Evolutionary conservation across 2,329 filamentous ascomycete species (phyloP), one percentile per base, ranked within the genome.

Genomic region (Diaporthe citri): DNA sequence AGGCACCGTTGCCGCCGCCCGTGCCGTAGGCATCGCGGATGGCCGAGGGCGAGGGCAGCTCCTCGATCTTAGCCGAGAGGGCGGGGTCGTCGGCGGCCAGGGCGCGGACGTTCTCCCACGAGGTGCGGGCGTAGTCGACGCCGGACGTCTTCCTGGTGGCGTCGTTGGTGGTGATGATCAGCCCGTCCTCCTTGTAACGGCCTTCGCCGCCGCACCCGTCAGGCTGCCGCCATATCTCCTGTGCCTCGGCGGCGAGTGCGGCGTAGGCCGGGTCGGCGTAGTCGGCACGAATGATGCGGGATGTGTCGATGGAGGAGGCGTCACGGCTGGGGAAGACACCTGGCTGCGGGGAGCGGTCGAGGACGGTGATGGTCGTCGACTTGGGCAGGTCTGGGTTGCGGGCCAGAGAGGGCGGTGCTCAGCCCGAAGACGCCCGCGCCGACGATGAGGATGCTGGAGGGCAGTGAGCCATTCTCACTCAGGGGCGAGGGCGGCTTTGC

Each of bases 241-340:
- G 93, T 1, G 95, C 95, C 48, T 90, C 86, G 25, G 90, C 88
- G 28, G 93, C 95, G 60, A 98, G 90, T 22, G 87, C 85, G 8
- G 95, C 90, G 84, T 98, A 98, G 31, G 92, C 90, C 0, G 90
- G 86, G 80, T 96, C 92, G 7, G 94, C 92, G 81, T 98, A 98
- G 87, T 98, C 96, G 69, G 90, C 85, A 74, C 92, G 88, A 77
- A 93, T 87, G 78, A 93, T 92, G 78, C 91, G 89, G 20, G 90
- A 92, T 5, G 87, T 87, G 83, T 93, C 91, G 80, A 92, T 88
- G 77, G 89, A 91, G 69, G 90, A 88, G 74, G 88, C 87, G 79
- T 93, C 90, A 57, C 86, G 84, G 9, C 90, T 86, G 2, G 91
- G 91, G 80, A 93, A 92, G 51, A 92, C 88, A 36, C 76, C 77